phyloP scores from a whole-genome alignment of 495 filamentous ascomycete genomes.

The Aspergillus diversus region DNA sequence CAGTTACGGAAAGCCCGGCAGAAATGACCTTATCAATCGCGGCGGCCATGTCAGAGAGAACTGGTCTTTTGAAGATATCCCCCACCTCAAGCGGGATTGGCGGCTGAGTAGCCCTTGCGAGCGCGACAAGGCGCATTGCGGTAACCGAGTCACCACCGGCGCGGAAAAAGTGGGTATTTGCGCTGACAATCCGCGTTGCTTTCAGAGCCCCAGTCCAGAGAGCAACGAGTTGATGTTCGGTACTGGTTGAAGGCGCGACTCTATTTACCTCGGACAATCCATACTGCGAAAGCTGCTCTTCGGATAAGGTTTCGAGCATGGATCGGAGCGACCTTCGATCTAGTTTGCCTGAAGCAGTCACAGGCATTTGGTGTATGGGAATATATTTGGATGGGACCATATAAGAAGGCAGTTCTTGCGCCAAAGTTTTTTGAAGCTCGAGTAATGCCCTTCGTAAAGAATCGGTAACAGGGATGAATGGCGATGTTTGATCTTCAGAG shows the following conservation, averaged over 20 bases:
- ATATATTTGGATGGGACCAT: constrained; percentile 51
- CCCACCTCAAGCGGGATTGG: constrained; percentile 21
- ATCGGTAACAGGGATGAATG: not conserved
- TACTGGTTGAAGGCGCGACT: not conserved
- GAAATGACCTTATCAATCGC: not conserved
- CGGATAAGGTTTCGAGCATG: constrained; percentile 23
- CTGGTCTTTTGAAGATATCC: constrained; percentile 43
- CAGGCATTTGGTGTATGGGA: constrained; percentile 40
- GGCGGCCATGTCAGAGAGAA: constrained; percentile 35
- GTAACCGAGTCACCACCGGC: constrained; percentile 23
- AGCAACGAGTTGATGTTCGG: constrained; percentile 2
- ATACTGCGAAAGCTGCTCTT: constrained; percentile 19
- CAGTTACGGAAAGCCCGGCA: too few species aligned
- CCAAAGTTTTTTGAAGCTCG: constrained; percentile 2
- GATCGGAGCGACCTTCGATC: constrained; percentile 34
- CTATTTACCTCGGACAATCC: not conserved
- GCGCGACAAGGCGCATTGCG: constrained; percentile 21
- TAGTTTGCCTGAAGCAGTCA: constrained; percentile 46
- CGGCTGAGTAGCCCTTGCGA: constrained; percentile 2
- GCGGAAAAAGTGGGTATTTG: constrained; percentile 56
- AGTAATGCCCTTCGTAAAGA: not conserved
- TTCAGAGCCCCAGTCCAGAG: constrained; percentile 47
- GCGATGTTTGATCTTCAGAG: not conserved
- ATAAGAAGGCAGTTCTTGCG: constrained; percentile 34
- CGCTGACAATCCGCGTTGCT: constrained; percentile 29